A percentile compares a stretch with the other conserved stretches of the same genome.
Evolutionary conservation across 2,329 filamentous ascomycete genomes (phyloP).

Genomic region (Penicillium paneum): DNA sequence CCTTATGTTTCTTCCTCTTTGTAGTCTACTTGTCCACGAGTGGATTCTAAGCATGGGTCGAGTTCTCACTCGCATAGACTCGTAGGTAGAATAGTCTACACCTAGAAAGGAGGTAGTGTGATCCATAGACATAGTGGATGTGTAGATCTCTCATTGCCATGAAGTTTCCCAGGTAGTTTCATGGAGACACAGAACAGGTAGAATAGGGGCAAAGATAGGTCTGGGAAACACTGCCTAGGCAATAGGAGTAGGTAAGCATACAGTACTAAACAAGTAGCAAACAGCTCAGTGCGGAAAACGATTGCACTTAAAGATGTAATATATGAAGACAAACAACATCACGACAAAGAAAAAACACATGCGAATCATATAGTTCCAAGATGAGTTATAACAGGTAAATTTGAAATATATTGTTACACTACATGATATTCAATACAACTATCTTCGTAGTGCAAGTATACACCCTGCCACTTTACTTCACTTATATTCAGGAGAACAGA

Average conservation of each 20-base stretch:
- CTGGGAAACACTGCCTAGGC: background rate
- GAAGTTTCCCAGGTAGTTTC: no score
- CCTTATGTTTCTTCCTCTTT: constrained; percentile 2
- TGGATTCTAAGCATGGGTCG: background rate
- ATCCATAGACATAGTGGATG: no score
- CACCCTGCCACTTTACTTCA: background rate
- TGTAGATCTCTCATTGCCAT: background rate
- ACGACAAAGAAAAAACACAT: background rate
- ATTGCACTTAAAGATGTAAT: background rate
- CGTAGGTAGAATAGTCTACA: background rate
- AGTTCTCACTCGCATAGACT: background rate
- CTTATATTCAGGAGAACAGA: background rate
- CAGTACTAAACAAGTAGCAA: background rate
- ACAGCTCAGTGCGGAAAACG: background rate
- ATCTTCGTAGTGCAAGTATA: background rate
- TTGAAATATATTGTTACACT: background rate
- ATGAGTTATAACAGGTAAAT: background rate
- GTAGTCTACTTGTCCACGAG: background rate
- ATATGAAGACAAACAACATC: background rate
- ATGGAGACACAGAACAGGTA: background rate
- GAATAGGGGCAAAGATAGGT: background rate
- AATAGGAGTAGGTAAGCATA: background rate
- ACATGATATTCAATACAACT: background rate
- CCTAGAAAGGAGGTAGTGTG: no score
- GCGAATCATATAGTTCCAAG: no score